A percentile compares a stretch with the other conserved stretches of the same genome.
Conservation (phyloP, 225 moss, liverwort and hornwort genomes). For the Straminergon stramineum region DNA sequence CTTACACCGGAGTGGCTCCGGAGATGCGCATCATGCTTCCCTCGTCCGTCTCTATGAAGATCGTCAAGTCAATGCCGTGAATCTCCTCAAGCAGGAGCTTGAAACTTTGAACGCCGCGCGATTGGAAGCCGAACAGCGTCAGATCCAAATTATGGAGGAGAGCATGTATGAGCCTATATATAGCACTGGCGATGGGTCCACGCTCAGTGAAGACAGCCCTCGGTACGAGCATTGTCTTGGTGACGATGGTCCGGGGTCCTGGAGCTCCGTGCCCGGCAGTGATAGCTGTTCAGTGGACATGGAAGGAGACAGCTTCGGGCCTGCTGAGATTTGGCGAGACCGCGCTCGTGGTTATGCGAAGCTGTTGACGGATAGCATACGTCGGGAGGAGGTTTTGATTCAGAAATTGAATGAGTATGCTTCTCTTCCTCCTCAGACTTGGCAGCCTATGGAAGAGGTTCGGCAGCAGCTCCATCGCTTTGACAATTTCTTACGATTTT, state of each 20-base stretch:
- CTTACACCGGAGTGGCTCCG: conserved; percentile 35
- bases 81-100: conserved; percentile 52
- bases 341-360: conserved; percentile 34
- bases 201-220: conserved; percentile 11
- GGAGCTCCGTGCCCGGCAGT: conserved; percentile 36
- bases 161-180: conserved; percentile 4
- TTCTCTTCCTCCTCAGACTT: neutral
- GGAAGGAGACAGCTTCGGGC: conserved; percentile 16
- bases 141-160: conserved; percentile 39
- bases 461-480: conserved; percentile 39
- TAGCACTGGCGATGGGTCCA: neutral
- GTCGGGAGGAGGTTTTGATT: conserved; percentile 23
- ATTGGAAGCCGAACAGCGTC: conserved; percentile 37
- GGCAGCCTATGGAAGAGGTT: conserved; percentile 43
- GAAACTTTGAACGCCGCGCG: conserved; percentile 46
- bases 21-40: conserved; percentile 35
- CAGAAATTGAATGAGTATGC: conserved; percentile 29
- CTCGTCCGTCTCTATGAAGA: conserved; percentile 50
- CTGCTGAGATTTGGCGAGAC: conserved; percentile 36
- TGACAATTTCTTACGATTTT: conserved; percentile 71
- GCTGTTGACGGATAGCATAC: conserved; percentile 33
- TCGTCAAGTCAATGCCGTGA: conserved; percentile 56
- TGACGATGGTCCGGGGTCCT: conserved; percentile 33
- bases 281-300: conserved; percentile 30
- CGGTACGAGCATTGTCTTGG: conserved; percentile 15